phyloP scores from a whole-genome alignment of 352 stramenopile genomes.

The Thraustotheca clavata region DNA sequence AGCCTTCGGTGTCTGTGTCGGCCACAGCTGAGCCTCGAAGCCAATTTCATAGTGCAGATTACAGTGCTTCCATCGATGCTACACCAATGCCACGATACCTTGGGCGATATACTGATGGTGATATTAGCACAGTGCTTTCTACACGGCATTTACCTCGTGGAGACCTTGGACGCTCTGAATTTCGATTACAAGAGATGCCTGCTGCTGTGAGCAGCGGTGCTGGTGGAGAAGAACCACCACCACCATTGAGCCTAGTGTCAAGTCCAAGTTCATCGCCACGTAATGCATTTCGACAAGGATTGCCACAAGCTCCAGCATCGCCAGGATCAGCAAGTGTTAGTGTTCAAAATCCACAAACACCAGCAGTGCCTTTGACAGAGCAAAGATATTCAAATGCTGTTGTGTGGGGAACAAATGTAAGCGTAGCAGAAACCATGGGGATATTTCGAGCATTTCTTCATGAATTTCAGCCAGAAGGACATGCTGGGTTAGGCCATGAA shows the following conservation, averaged over 20 bases:
- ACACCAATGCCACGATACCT: slow-evolving; percentile 73
- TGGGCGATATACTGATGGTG: slow-evolving; percentile 27
- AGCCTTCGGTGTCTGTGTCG: slow-evolving; percentile 68
- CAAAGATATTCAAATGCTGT: slow-evolving; percentile 69
- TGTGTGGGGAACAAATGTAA: slow-evolving; percentile 92
- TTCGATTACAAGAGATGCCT: slow-evolving; percentile 52
- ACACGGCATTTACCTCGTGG: slow-evolving; percentile 67
- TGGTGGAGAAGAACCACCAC: not conserved
- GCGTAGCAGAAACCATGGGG: slow-evolving; percentile 86
- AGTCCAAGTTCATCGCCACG: slow-evolving; percentile 49
- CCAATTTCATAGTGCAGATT: slow-evolving; percentile 46
- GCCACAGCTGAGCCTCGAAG: slow-evolving; percentile 66
- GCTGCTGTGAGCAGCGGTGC: not conserved
- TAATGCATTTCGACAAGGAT: slow-evolving; percentile 3
- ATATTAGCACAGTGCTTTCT: slow-evolving; percentile 40
- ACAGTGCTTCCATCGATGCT: slow-evolving; percentile 70
- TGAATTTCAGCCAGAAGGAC: slow-evolving; percentile 48
- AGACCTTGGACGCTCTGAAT: slow-evolving; percentile 68
- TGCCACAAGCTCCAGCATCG: slow-evolving; percentile 27
- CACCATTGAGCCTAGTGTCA: slow-evolving; percentile 22
- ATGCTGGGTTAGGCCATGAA: slow-evolving; percentile 24
- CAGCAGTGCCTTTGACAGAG: slow-evolving; percentile 27
- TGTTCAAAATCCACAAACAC: not conserved
- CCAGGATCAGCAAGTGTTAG: not conserved
- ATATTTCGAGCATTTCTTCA: slow-evolving; percentile 86